Base-by-base conservation (phyloP, 2,329 filamentous ascomycete genomes). In the Aspergillus fumigatus region DNA sequence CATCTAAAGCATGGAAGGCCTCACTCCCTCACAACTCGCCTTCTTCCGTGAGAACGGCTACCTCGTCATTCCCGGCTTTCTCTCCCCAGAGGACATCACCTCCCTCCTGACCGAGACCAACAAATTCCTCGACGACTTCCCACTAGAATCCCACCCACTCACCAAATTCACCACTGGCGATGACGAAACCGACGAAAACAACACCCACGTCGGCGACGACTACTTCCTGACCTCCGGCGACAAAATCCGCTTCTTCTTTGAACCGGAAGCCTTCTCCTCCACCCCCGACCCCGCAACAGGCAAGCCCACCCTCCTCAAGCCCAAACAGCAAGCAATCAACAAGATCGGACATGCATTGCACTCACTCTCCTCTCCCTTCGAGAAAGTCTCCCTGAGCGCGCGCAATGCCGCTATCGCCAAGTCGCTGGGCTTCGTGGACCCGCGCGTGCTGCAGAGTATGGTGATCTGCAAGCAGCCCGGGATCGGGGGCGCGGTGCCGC, bases 381-480 rank as follows among this genome's bases (percentile, higher is more conserved):
- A 83, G 32, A 61, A 70, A 26, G 71, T 81, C 35, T 80, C 81
- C 0, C 80, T 69, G 19, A 72, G 58, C 52, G 65, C 53, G 29
- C 73, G 72, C 57, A 88, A 84, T 72, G 80, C 73, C 0, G 84
- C 80, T 4, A 85, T 96, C 14, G 91, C 92, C 1, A 77, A 79
- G 48, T 82, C 82, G 8, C 80, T 96, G 10, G 88, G 88, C 2
- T 96, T 92, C 77, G 67, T 64, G 4, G 90, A 96, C 72, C 90
- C 92, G 1, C 80, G 88, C 21, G 81, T 88, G 4, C 80, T 99
- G 52, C 94, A 99, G 79, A 94, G 89, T 72, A 99, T 99, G 94
- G 82, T 97, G 27, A 97, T 99, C 66, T 97, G 92, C 84, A 99
- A 99, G 75, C 93, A 97, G 77, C 92, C 94, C 23, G 90, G 95